Evolutionary conservation across 306 rosid genomes (phyloP).

Genomic region (Dicorynia guianensis): DNA sequence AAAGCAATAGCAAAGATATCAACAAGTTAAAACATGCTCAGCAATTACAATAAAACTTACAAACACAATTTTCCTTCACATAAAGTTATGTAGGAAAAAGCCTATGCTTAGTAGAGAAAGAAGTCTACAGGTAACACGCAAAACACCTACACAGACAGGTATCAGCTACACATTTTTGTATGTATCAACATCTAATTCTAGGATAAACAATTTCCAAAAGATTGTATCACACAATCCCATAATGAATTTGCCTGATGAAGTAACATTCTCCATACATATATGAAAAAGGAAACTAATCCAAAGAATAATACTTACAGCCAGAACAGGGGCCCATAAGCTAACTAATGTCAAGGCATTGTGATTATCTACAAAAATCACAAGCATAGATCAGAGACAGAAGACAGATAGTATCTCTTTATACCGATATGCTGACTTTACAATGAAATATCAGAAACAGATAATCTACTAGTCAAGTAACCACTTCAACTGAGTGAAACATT

Average conservation of each 20-base stretch:
- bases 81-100: background rate
- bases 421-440: background rate
- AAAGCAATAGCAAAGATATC: slow-evolving; percentile 41
- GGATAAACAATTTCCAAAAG: background rate
- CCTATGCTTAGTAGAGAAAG: background rate
- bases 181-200: slow-evolving; percentile 1
- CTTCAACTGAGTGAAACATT: background rate
- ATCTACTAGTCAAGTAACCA: background rate
- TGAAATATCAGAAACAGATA: background rate
- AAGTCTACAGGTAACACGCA: background rate
- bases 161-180: background rate
- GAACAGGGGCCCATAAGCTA: slow-evolving; percentile 96
- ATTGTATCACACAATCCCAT: slow-evolving; percentile 5
- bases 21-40: slow-evolving; percentile 22
- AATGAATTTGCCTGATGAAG: slow-evolving; percentile 16
- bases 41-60: background rate
- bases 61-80: background rate
- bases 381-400: slow-evolving; percentile 38
- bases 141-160: background rate
- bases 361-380: slow-evolving; percentile 70
- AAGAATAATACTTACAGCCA: slow-evolving; percentile 80
- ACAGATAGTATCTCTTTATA: slow-evolving; percentile 21
- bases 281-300: slow-evolving; percentile 24
- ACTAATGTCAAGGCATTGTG: slow-evolving; percentile 71
- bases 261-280: slow-evolving; percentile 18